A percentile compares a stretch with the other conserved stretches of the same genome.
These are phyloP conservation scores for Rosa lucieae DNA, from an alignment of 306 rosid species.

Conservation along the genomic window DNA sequence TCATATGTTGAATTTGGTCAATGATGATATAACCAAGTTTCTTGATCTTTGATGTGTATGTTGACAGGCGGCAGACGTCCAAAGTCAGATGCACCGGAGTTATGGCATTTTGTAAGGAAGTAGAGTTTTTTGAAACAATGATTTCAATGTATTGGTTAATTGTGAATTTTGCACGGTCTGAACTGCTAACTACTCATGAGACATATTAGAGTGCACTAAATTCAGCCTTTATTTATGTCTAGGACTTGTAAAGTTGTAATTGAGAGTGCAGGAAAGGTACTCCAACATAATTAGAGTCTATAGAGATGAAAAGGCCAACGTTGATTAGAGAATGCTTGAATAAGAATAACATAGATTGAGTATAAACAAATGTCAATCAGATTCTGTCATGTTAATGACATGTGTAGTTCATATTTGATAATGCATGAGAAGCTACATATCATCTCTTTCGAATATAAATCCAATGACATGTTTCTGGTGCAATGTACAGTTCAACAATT, in stretches of 20 bases:
- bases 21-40: background rate
- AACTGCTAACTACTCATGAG: background rate
- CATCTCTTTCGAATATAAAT: conserved; percentile 7
- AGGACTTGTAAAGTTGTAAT: background rate
- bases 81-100: conserved; percentile 65
- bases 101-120: conserved; percentile 65
- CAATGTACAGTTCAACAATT: conserved; percentile 55
- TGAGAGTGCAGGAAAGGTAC: background rate
- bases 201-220: background rate
- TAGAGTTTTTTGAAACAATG: background rate
- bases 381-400: background rate
- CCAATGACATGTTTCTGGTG: conserved; percentile 19
- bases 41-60: background rate
- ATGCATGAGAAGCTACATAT: conserved; percentile 3
- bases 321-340: background rate
- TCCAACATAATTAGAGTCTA: background rate
- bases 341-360: background rate
- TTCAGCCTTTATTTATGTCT: background rate
- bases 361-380: background rate
- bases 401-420: conserved; percentile 6
- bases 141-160: background rate
- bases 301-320: background rate
- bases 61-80: conserved; percentile 67
- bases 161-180: background rate
- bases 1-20: background rate